phyloP scores from a whole-genome alignment of 176 grass and related monocot genomes.

The Aegilops longissima region DNA sequence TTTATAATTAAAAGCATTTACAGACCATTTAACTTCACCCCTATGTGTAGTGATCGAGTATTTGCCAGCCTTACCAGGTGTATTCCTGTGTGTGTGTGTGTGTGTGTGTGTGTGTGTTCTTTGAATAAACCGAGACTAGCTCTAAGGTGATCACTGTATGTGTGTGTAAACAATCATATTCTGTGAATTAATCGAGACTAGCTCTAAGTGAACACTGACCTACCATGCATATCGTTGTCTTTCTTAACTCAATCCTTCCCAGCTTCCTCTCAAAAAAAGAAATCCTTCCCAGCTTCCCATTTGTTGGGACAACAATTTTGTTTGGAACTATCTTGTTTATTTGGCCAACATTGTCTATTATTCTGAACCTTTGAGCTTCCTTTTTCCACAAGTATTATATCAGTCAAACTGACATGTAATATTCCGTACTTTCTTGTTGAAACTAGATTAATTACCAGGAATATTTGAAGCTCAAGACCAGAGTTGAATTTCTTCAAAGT shows the following conservation, averaged over 20 bases:
- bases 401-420: not conserved
- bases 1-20: not conserved
- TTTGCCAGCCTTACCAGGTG: not conserved
- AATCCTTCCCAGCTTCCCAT: not conserved
- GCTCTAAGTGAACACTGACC: not conserved
- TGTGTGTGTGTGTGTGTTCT: not conserved
- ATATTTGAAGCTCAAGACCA: slow-evolving; percentile 80
- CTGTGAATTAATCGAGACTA: not conserved
- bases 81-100: no score
- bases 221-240: not conserved
- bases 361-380: not conserved
- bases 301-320: not conserved
- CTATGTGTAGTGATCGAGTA: not conserved
- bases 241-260: not conserved
- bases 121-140: not conserved
- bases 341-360: not conserved
- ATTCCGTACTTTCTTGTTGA: not conserved
- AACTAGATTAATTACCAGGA: slow-evolving; percentile 78
- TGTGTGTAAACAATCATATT: not conserved
- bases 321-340: not conserved
- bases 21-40: not conserved
- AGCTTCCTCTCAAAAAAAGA: not conserved
- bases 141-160: not conserved
- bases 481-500: slow-evolving; percentile 74
- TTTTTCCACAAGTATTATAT: not conserved